Evolutionary conservation across 148 eudicot species (phyloP).

Genomic region (Salicornia ramosissima): DNA sequence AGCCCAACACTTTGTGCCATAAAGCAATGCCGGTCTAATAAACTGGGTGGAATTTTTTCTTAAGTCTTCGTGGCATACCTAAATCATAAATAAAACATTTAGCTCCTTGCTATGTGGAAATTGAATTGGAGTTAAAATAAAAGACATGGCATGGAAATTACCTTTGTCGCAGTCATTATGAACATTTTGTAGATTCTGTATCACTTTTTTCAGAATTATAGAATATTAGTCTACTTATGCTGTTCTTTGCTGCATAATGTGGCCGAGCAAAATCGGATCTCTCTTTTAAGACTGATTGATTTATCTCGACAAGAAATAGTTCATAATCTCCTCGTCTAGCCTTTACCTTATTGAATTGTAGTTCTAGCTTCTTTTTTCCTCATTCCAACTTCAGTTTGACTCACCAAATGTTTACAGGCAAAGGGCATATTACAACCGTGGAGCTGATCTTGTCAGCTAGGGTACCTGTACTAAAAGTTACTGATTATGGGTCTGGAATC

Average conservation of each 20-base stretch:
- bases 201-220: background rate
- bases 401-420: slow-evolving; percentile 33
- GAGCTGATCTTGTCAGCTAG: slow-evolving; percentile 60
- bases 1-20: too few species aligned
- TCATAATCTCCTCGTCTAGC: background rate
- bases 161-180: too few species aligned
- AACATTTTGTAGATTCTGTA: background rate
- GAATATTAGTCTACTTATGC: background rate
- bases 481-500: slow-evolving; percentile 74
- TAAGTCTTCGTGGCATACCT: too few species aligned
- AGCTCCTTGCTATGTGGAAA: too few species aligned
- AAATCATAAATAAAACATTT: too few species aligned
- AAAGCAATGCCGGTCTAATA: too few species aligned
- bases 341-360: background rate
- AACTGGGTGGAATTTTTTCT: too few species aligned
- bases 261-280: background rate
- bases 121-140: background rate
- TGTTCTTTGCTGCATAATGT: background rate
- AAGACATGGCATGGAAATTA: background rate
- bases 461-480: slow-evolving; percentile 84
- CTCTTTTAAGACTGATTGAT: background rate
- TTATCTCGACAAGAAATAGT: background rate
- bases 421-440: slow-evolving; percentile 52
- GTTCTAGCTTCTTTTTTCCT: background rate
- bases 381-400: background rate